Percentiles rank a stretch among this genome's conserved stretches.
Evolutionary conservation across 768 basidiomycete genomes (phyloP).

Genomic region (Rhizopogon roseolus): DNA sequence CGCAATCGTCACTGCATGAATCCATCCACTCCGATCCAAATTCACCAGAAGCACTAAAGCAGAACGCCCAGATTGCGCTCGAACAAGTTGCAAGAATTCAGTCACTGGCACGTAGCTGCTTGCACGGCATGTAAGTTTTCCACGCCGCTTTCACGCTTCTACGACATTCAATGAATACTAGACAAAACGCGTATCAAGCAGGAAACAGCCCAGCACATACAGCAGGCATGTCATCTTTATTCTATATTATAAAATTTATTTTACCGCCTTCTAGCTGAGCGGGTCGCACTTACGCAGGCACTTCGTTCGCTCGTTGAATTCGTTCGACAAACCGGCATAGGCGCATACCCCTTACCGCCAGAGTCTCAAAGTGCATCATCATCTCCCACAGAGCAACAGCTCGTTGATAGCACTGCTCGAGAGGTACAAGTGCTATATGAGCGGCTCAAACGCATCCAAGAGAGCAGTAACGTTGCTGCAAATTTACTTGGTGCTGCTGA

Average conservation of each 20-base stretch:
- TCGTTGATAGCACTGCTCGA: constrained; percentile 37
- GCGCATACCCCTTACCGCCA: constrained; percentile 52
- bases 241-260: background rate
- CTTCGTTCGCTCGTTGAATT: constrained; percentile 41
- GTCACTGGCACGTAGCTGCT: constrained; percentile 40
- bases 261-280: constrained; percentile 33
- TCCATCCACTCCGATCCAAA: constrained; percentile 41
- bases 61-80: constrained; percentile 44
- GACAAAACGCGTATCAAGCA: constrained; percentile 58
- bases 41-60: constrained; percentile 59
- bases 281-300: constrained; percentile 47
- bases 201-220: constrained; percentile 52
- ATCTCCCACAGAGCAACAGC: constrained; percentile 40
- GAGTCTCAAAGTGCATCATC: constrained; percentile 8
- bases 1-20: constrained; percentile 19
- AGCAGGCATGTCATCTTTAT: constrained; percentile 34
- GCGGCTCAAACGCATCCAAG: constrained; percentile 46
- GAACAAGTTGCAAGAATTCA: constrained; percentile 48
- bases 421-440: constrained; percentile 47
- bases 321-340: constrained; percentile 58
- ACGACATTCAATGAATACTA: constrained; percentile 15
- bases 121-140: constrained; percentile 48
- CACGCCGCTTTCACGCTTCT: too few relatives aligned
- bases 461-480: constrained; percentile 50
- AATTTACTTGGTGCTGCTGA: constrained; percentile 34